Percentiles rank a stretch among this genome's conserved stretches.
phyloP scores from a whole-genome alignment of 352 stramenopile genomes.

The Thraustochytrium sp. region DNA sequence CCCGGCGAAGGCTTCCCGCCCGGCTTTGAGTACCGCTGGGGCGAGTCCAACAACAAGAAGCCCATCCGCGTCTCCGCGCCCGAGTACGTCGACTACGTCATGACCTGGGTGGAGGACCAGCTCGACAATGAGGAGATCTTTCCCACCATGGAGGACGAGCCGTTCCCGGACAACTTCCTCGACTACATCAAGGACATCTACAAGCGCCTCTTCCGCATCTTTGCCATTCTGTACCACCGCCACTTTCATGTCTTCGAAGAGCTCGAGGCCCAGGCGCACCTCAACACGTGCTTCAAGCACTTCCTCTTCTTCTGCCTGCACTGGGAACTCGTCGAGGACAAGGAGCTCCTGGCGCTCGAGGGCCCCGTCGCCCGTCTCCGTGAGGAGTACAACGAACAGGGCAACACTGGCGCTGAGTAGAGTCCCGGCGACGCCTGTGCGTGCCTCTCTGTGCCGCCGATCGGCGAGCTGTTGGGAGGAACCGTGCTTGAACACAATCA shows the following conservation, averaged over 20 bases:
- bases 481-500: no score
- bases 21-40: conserved; percentile 50
- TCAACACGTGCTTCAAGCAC: conserved; percentile 98
- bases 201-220: conserved; percentile 88
- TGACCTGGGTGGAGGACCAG: conserved; percentile 81
- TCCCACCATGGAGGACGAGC: background rate
- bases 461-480: no score
- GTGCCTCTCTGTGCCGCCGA: no score
- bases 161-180: conserved; percentile 73
- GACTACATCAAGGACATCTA: conserved; percentile 84
- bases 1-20: conserved; percentile 44
- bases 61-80: conserved; percentile 64
- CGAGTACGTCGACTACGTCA: conserved; percentile 85
- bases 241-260: conserved; percentile 90
- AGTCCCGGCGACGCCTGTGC: no score
- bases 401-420: background rate
- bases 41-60: conserved; percentile 45
- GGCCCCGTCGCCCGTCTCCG: background rate
- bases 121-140: conserved; percentile 62
- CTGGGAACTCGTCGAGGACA: conserved; percentile 33
- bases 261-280: conserved; percentile 84
- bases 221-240: conserved; percentile 91
- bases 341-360: conserved; percentile 7
- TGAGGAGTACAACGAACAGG: conserved; percentile 37
- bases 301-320: conserved; percentile 83